Evolutionary conservation across 352 stramenopile genomes (phyloP).

Genomic region (Pythium sukuiense): DNA sequence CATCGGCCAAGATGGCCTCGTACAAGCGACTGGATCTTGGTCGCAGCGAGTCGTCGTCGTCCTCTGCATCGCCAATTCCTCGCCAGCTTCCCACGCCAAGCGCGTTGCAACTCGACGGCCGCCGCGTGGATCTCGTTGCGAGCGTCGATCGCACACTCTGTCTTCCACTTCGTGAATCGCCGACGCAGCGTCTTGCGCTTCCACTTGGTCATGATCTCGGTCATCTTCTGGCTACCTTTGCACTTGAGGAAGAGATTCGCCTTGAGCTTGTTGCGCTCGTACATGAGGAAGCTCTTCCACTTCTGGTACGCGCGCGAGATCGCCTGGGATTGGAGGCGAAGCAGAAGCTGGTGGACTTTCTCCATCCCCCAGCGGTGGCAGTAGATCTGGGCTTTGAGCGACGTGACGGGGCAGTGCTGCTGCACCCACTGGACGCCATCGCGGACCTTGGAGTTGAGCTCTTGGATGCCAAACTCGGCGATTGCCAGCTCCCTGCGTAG

Average conservation of each 20-base stretch:
- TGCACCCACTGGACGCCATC: conserved; percentile 88
- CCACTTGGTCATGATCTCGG: conserved; percentile 65
- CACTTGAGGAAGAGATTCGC: conserved; percentile 83
- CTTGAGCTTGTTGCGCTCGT: conserved; percentile 75
- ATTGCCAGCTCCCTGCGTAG: conserved; percentile 76
- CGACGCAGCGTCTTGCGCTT: conserved; percentile 48
- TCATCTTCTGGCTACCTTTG: conserved; percentile 75
- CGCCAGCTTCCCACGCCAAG: conserved; percentile 50
- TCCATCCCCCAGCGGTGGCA: conserved; percentile 85
- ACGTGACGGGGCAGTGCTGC: conserved; percentile 77
- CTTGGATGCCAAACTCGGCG: conserved; percentile 75
- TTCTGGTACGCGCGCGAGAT: conserved; percentile 67
- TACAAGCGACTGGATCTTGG: conserved; percentile 51
- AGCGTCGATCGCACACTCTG: conserved; percentile 42
- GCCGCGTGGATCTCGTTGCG: conserved; percentile 60
- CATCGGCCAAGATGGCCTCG: conserved; percentile 45
- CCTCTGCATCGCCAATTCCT: conserved; percentile 29
- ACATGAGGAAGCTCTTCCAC: conserved; percentile 66
- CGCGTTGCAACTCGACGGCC: conserved; percentile 72
- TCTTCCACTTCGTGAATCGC: conserved; percentile 55
- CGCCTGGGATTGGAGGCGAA: conserved; percentile 67
- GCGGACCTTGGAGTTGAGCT: conserved; percentile 68
- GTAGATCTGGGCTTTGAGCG: conserved; percentile 81
- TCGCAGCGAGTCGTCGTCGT: conserved; percentile 34
- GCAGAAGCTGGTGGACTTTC: conserved; percentile 76